Evolutionary conservation across 805 yeast species (phyloP).

Genomic region (Yarrowia sp.): DNA sequence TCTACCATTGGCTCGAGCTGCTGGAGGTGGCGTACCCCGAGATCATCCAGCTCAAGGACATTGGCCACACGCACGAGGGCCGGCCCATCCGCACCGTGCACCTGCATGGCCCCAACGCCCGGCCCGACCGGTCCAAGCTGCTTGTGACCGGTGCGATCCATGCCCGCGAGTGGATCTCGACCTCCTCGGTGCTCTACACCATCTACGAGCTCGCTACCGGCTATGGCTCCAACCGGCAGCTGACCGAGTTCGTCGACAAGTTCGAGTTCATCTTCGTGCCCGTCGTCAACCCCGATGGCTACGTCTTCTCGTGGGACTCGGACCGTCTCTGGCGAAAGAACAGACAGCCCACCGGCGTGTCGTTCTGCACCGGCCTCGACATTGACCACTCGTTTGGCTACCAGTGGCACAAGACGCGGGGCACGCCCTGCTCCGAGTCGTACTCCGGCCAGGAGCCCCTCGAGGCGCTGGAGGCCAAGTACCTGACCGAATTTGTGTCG

Average conservation of each 20-base stretch:
- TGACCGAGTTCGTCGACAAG: conserved; percentile 50
- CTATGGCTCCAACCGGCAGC: conserved; percentile 38
- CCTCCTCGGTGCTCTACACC: conserved; percentile 63
- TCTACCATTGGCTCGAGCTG: conserved; percentile 69
- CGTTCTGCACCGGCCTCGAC: conserved; percentile 77
- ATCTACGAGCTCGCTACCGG: conserved; percentile 47
- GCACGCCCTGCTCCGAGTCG: conserved; percentile 72
- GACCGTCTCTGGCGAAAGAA: conserved; percentile 90
- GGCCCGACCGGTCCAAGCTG: conserved; percentile 55
- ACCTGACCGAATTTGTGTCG: conserved; percentile 29
- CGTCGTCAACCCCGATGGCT: conserved; percentile 88
- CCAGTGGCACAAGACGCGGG: conserved; percentile 52
- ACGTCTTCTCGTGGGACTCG: conserved; percentile 71
- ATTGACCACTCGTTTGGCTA: conserved; percentile 76
- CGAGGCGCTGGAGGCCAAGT: conserved; percentile 57
- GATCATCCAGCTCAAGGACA: conserved; percentile 58
- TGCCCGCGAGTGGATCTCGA: conserved; percentile 87
- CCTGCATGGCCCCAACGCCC: conserved; percentile 42
- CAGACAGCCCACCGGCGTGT: conserved; percentile 67
- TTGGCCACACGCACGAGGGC: conserved; percentile 77
- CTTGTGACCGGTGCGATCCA: conserved; percentile 82
- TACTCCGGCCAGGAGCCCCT: conserved; percentile 74
- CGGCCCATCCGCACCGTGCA: conserved; percentile 67
- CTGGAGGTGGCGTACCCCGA: conserved; percentile 60
- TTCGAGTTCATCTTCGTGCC: conserved; percentile 78